These are phyloP conservation scores for Colletotrichum simmondsii DNA, from an alignment of 2,329 filamentous ascomycete genomes.

Conservation along the genomic window DNA sequence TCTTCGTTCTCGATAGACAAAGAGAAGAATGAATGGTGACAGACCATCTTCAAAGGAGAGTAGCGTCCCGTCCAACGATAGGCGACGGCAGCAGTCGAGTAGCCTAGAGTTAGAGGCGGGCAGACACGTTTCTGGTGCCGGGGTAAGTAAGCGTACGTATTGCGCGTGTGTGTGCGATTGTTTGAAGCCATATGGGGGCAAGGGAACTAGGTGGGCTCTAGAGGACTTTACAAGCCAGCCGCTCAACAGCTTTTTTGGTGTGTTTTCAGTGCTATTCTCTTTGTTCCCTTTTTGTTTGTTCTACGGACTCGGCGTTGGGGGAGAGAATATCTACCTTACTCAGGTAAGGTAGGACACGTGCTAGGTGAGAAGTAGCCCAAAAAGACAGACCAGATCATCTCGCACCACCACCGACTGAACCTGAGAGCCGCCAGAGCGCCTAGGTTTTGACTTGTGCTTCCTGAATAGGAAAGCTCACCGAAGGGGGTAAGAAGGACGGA, in stretches of 20 bases:
- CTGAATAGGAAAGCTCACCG: neutral
- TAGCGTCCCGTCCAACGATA: neutral
- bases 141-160: neutral
- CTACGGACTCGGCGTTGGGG: too few relatives aligned
- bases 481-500: neutral
- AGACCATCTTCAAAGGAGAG: neutral
- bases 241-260: neutral
- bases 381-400: too few relatives aligned
- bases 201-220: too few relatives aligned
- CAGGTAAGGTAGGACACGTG: too few relatives aligned
- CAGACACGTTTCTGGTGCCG: neutral
- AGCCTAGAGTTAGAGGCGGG: neutral
- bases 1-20: neutral
- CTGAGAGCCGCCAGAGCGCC: too few relatives aligned
- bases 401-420: too few relatives aligned
- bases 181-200: neutral
- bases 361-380: too few relatives aligned
- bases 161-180: neutral
- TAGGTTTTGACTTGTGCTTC: neutral
- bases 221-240: neutral
- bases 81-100: neutral
- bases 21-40: neutral
- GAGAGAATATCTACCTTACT: too few relatives aligned
- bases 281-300: neutral
- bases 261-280: neutral